These are phyloP conservation scores for Nitzschia putrida DNA, from an alignment of 108 stramenopile genomes.

Conservation along the genomic window DNA sequence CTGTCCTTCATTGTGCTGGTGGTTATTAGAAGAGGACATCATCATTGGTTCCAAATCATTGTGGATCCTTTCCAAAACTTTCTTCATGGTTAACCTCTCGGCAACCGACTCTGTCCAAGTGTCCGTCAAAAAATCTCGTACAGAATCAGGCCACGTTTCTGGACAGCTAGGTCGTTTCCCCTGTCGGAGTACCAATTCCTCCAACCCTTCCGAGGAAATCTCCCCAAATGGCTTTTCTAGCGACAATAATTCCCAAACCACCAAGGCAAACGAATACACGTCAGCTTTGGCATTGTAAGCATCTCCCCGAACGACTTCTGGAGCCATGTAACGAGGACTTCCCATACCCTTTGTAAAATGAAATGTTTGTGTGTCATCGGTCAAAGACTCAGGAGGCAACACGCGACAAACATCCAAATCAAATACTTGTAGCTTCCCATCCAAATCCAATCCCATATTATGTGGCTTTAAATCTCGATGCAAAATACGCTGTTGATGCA, in stretches of 20 bases:
- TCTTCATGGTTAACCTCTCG: slow-evolving; percentile 16
- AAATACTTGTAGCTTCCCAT: slow-evolving; percentile 22
- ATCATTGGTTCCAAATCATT: too few species aligned
- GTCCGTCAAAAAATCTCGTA: neutral
- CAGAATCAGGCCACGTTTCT: slow-evolving; percentile 1
- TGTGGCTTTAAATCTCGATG: slow-evolving; percentile 69
- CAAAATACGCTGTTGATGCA: slow-evolving; percentile 61
- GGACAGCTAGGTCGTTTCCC: slow-evolving; percentile 12
- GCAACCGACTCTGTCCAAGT: slow-evolving; percentile 12
- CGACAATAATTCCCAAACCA: slow-evolving; percentile 59
- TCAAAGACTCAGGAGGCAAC: neutral
- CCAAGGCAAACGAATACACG: slow-evolving; percentile 59
- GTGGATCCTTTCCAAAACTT: neutral
- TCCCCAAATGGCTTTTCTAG: slow-evolving; percentile 47
- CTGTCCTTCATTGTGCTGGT: too few species aligned
- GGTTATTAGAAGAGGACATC: too few species aligned
- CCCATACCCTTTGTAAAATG: slow-evolving; percentile 37
- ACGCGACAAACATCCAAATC: slow-evolving; percentile 32
- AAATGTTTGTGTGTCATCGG: slow-evolving; percentile 34
- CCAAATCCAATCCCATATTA: slow-evolving; percentile 12
- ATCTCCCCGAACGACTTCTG: slow-evolving; percentile 56
- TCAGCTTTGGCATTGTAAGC: slow-evolving; percentile 72
- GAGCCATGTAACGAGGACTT: slow-evolving; percentile 70
- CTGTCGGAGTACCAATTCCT: slow-evolving; percentile 8
- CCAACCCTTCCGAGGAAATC: slow-evolving; percentile 10